phyloP scores from a whole-genome alignment of 1,284 basidiomycete genomes.

The Phaffia rhodozyma region DNA sequence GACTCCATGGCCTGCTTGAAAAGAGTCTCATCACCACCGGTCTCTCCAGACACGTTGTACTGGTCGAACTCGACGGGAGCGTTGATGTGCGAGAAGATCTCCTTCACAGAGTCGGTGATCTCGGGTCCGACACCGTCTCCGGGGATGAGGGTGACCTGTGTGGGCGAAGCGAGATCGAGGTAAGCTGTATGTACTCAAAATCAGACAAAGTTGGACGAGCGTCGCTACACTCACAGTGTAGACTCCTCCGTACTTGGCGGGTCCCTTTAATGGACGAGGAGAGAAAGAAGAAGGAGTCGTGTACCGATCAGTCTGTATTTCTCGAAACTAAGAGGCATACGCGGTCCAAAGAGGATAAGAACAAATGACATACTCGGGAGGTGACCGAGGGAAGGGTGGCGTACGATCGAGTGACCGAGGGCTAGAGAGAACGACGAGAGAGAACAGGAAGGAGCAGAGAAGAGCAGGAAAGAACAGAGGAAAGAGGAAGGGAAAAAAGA shows the following conservation, averaged over 20 bases:
- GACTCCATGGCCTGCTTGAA: slow-evolving; percentile 98
- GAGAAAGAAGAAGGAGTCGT: slow-evolving; percentile 36
- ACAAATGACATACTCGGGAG: neutral
- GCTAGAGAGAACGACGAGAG: neutral
- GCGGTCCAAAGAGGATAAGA: neutral
- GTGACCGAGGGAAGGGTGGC: slow-evolving; percentile 8
- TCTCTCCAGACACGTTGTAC: slow-evolving; percentile 95
- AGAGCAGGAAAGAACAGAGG: neutral
- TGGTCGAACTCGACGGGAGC: slow-evolving; percentile 99
- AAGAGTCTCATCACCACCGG: slow-evolving; percentile 80
- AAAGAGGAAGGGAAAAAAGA: neutral
- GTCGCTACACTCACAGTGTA: slow-evolving; percentile 53
- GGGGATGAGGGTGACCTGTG: slow-evolving; percentile 80
- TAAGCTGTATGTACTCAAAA: neutral
- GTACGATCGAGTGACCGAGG: slow-evolving; percentile 7
- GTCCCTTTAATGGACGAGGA: slow-evolving; percentile 65
- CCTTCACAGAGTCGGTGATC: slow-evolving; percentile 97
- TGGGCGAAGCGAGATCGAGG: neutral
- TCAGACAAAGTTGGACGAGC: slow-evolving; percentile 20
- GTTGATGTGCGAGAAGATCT: slow-evolving; percentile 94
- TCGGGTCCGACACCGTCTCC: slow-evolving; percentile 96
- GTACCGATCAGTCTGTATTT: neutral
- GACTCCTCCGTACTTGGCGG: slow-evolving; percentile 90
- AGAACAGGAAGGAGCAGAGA: neutral
- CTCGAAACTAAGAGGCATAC: too few relatives aligned